A percentile compares a stretch with the other conserved stretches of the same genome.
phyloP scores from a whole-genome alignment of 202 grass and related monocot species.

The Saccharum hybrid region DNA sequence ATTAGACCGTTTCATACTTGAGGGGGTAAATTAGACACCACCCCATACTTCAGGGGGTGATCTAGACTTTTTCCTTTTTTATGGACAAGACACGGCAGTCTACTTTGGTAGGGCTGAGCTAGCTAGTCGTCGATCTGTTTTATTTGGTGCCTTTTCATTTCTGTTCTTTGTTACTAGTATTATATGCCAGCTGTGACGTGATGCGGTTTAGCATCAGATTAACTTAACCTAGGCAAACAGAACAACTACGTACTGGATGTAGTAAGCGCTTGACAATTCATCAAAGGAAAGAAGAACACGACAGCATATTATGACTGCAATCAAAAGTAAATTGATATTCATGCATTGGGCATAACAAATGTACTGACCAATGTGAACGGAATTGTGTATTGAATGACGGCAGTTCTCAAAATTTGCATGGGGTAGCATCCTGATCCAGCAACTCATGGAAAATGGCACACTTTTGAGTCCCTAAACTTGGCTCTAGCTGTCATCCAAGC shows the following conservation, averaged over 20 bases:
- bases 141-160: neutral
- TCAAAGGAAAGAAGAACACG: neutral
- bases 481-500: rapidly evolving
- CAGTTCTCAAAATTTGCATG: neutral
- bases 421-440: neutral
- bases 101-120: slow-evolving; percentile 1
- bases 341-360: neutral
- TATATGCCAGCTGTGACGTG: slow-evolving; percentile 4
- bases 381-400: neutral
- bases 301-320: neutral
- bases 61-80: too few species aligned
- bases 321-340: neutral
- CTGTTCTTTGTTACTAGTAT: neutral
- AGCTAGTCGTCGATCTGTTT: neutral
- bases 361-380: neutral
- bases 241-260: neutral
- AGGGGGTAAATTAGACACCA: too few species aligned
- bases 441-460: neutral
- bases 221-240: neutral
- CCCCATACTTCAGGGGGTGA: too few species aligned
- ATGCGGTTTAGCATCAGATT: neutral
- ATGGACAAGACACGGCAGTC: neutral
- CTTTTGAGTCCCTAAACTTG: neutral
- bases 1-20: too few species aligned
- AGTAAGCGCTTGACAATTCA: neutral